phyloP scores from a whole-genome alignment of 2,329 filamentous ascomycete species.

The Aspergillus sergii region DNA sequence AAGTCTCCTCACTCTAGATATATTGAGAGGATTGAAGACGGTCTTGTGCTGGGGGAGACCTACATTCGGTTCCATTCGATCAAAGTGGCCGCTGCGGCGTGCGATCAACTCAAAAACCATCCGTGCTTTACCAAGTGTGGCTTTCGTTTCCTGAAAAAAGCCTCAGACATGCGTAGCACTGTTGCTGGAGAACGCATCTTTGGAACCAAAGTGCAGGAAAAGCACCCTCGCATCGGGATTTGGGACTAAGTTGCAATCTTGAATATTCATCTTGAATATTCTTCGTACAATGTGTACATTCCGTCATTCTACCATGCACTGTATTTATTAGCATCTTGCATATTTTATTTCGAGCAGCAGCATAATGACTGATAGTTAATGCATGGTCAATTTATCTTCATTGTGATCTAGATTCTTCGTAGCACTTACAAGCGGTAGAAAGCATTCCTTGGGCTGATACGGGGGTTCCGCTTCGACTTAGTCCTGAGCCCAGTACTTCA shows the following conservation, averaged over 20 bases:
- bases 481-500: too few species aligned
- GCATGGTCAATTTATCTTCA: not conserved
- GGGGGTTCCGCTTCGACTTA: not conserved
- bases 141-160: slow-evolving; percentile 20
- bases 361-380: not conserved
- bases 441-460: not conserved
- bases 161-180: not conserved
- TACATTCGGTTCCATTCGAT: slow-evolving; percentile 25
- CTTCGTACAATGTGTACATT: not conserved
- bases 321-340: not conserved
- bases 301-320: not conserved
- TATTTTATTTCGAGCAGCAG: not conserved
- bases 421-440: not conserved
- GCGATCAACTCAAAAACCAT: slow-evolving; percentile 15
- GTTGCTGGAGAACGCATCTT: not conserved
- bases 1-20: slow-evolving; percentile 11
- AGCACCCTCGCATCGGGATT: not conserved
- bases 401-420: not conserved
- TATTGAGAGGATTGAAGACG: slow-evolving; percentile 22
- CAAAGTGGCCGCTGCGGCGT: slow-evolving; percentile 19
- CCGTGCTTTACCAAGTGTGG: slow-evolving; percentile 17
- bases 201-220: not conserved
- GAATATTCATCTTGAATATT: not conserved
- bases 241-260: not conserved
- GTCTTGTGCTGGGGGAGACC: slow-evolving; percentile 10